Percentiles rank a stretch among this genome's conserved stretches.
phyloP scores from a whole-genome alignment of 2,329 filamentous ascomycete genomes.

The Pseudogymnoascus sp. region DNA sequence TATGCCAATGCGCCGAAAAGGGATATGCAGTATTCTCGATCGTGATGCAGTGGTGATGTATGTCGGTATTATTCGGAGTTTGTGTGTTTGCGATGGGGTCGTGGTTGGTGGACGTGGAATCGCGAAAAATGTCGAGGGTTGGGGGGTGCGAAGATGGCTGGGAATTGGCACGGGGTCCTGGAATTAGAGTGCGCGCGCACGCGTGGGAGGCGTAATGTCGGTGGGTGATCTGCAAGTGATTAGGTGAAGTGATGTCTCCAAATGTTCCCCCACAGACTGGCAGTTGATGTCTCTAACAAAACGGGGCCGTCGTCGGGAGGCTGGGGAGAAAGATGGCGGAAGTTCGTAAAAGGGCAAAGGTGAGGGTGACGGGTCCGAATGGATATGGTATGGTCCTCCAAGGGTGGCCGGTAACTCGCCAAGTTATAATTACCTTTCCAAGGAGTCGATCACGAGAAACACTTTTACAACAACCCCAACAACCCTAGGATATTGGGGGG shows the following conservation, averaged over 20 bases:
- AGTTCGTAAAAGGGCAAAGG: constrained; percentile 1
- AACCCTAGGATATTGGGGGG: background rate
- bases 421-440: constrained; percentile 9
- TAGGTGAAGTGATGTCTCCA: background rate
- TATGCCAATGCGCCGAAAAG: constrained; percentile 19
- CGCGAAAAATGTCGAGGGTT: constrained; percentile 8
- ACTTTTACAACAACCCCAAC: background rate
- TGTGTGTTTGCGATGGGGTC: background rate
- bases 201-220: background rate
- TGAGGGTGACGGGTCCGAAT: background rate
- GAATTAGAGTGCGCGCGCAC: constrained; percentile 2
- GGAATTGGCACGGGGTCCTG: constrained; percentile 5
- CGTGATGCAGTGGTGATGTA: background rate
- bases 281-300: background rate
- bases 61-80: background rate
- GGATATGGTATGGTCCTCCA: background rate
- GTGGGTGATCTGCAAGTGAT: background rate
- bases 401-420: constrained; percentile 7
- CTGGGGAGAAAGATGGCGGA: background rate
- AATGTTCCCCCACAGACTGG: background rate
- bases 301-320: constrained; percentile 1
- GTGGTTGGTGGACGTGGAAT: background rate
- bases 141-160: constrained; percentile 1
- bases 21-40: background rate
- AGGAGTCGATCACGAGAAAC: constrained; percentile 3